phyloP scores from a whole-genome alignment of 768 basidiomycete species.

The Rhodosporidiobolus odoratus region DNA sequence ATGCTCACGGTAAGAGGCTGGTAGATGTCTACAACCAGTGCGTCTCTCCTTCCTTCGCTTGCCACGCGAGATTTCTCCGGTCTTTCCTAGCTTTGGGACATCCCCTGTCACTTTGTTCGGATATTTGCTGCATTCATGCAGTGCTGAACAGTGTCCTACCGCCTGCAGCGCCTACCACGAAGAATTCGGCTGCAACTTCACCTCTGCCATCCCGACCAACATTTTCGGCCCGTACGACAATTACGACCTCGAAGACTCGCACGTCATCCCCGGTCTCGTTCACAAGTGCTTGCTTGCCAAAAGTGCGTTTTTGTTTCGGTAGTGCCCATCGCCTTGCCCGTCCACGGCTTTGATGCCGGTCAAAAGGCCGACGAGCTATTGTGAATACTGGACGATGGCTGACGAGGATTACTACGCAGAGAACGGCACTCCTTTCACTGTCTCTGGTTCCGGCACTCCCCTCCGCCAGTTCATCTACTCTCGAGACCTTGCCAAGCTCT shows the following conservation, averaged over 20 bases:
- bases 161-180: constrained; percentile 79
- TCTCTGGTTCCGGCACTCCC: constrained; percentile 85
- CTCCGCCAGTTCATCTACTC: constrained; percentile 98
- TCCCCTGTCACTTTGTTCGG: too few relatives aligned
- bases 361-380: neutral
- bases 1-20: constrained; percentile 90
- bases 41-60: constrained; percentile 41
- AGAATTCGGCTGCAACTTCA: constrained; percentile 89
- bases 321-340: constrained; percentile 5
- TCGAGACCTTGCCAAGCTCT: constrained; percentile 86
- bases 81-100: too few relatives aligned
- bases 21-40: constrained; percentile 94
- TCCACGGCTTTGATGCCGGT: neutral
- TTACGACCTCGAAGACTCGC: constrained; percentile 82
- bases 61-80: too few relatives aligned
- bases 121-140: too few relatives aligned
- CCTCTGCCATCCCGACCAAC: constrained; percentile 93
- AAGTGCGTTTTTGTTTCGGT: constrained; percentile 52
- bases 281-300: constrained; percentile 91
- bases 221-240: constrained; percentile 95
- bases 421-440: constrained; percentile 75
- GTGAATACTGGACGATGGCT: neutral
- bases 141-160: neutral
- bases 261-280: constrained; percentile 89
- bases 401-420: constrained; percentile 49